Percentiles rank a stretch among this genome's conserved stretches.
phyloP scores from a whole-genome alignment of 1,139 yeast species.

The Pichia sp. region DNA sequence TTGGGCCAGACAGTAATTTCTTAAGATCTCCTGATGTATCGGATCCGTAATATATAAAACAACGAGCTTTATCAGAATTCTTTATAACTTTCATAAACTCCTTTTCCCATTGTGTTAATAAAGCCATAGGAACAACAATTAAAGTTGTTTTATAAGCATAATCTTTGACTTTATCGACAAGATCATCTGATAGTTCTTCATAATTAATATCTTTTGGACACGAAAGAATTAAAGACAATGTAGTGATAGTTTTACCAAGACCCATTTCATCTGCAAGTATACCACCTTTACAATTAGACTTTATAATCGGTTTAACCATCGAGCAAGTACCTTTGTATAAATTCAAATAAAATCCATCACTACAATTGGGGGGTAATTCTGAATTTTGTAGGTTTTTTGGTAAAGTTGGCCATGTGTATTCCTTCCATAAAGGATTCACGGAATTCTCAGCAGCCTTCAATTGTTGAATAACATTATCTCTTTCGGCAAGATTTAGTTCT shows the following conservation, averaged over 20 bases:
- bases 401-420: slow-evolving; percentile 62
- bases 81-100: slow-evolving; percentile 63
- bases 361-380: neutral
- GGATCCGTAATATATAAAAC: slow-evolving; percentile 70
- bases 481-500: slow-evolving; percentile 19
- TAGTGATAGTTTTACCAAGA: slow-evolving; percentile 84
- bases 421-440: slow-evolving; percentile 84
- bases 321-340: slow-evolving; percentile 80
- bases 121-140: slow-evolving; percentile 85
- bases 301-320: slow-evolving; percentile 55
- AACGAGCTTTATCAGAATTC: slow-evolving; percentile 35
- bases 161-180: slow-evolving; percentile 20
- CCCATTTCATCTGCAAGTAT: slow-evolving; percentile 98
- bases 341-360: slow-evolving; percentile 61
- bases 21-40: slow-evolving; percentile 46
- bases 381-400: slow-evolving; percentile 11
- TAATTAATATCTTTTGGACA: slow-evolving; percentile 44
- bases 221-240: slow-evolving; percentile 65
- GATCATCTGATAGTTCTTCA: slow-evolving; percentile 8
- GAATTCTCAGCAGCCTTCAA: slow-evolving; percentile 37
- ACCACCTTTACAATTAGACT: slow-evolving; percentile 66
- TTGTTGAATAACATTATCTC: slow-evolving; percentile 19
- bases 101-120: slow-evolving; percentile 83
- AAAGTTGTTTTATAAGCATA: slow-evolving; percentile 73
- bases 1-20: slow-evolving; percentile 35